Base-by-base conservation (phyloP, 2,329 filamentous ascomycete species). In the Fonsecaea erecta region DNA sequence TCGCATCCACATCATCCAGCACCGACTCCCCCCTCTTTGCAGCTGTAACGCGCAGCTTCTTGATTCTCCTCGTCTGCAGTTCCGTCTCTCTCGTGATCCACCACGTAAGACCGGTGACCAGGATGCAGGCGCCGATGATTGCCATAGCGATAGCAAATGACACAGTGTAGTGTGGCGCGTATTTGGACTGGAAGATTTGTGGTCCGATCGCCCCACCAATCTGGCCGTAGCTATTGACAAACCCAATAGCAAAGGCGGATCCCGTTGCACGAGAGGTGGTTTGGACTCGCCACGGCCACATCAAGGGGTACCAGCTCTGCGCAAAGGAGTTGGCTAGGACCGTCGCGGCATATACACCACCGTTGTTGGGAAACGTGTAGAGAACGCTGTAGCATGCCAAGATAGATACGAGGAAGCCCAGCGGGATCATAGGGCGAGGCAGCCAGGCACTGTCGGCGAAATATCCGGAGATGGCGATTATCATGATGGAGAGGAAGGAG, bases 241-340 rank as follows among this genome's bases (percentile, higher is more conserved):
- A 83, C 0, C 77, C 81, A 62, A 83, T 83, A 5, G 79, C 77
- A 67, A 83, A 83, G 0, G 82, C 82, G 0, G 82, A 83, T 0
- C 81, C 82, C 0, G 81, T 83, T 0, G 82, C 80, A 1, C 79
- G 68, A 32, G 75, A 75, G 0, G 80, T 82, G 0, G 82, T 83
- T 69, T 83, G 81, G 0, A 82, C 80, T 3, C 82, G 77, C 81
- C 82, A 83, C 11, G 82, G 81, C 82, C 82, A 82, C 81, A 84
- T 84, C 64, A 82, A 75, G 0, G 82, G 79, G 66, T 76, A 84
- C 77, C 80, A 82, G 1, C 78, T 76, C 1, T 76, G 73, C 0
- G 79, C 76, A 11, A 82, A 75, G 0, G 77, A 77, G 52, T 79
- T 79, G 5, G 76, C 80, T 30, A 83, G 77, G 26, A 83, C 66